Evolutionary conservation across 768 basidiomycete genomes (phyloP).

Genomic region (Boletales sp.): DNA sequence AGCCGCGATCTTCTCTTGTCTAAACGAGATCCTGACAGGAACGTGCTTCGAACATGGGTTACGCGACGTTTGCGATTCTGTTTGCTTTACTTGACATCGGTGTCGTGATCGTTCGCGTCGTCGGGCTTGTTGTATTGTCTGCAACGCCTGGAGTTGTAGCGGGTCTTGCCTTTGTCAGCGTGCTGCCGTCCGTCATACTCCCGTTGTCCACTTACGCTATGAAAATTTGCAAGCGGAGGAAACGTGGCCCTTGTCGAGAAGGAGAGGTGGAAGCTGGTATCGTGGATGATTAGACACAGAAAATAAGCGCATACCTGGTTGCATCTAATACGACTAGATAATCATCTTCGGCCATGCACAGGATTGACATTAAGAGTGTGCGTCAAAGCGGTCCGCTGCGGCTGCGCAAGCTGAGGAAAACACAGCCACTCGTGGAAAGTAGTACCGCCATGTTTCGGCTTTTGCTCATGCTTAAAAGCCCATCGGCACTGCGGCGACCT

Average conservation of each 20-base stretch:
- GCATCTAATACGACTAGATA: too few relatives aligned
- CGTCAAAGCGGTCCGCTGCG: too few relatives aligned
- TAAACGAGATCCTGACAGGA: slow-evolving; percentile 4
- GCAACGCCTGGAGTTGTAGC: slow-evolving; percentile 8
- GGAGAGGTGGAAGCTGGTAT: background rate
- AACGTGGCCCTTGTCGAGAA: background rate
- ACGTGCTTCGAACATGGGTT: slow-evolving; percentile 10
- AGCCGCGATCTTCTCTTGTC: too few relatives aligned
- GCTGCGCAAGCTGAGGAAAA: background rate
- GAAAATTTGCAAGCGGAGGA: background rate
- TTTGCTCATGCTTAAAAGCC: background rate
- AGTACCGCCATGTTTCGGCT: background rate
- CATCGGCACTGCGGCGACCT: background rate
- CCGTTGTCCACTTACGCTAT: background rate
- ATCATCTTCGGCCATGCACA: too few relatives aligned
- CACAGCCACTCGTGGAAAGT: slow-evolving; percentile 11
- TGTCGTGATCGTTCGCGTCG: slow-evolving; percentile 15
- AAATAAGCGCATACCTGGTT: background rate
- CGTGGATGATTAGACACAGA: background rate
- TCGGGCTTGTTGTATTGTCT: slow-evolving; percentile 9
- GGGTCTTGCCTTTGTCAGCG: slow-evolving; percentile 9
- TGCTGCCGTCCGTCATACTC: slow-evolving; percentile 4
- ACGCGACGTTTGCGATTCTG: slow-evolving; percentile 12
- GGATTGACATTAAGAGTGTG: too few relatives aligned
- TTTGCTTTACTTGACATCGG: slow-evolving; percentile 20